Base-by-base conservation (phyloP, 257 asterid genomes). In the Solanum pimpinellifolium region DNA sequence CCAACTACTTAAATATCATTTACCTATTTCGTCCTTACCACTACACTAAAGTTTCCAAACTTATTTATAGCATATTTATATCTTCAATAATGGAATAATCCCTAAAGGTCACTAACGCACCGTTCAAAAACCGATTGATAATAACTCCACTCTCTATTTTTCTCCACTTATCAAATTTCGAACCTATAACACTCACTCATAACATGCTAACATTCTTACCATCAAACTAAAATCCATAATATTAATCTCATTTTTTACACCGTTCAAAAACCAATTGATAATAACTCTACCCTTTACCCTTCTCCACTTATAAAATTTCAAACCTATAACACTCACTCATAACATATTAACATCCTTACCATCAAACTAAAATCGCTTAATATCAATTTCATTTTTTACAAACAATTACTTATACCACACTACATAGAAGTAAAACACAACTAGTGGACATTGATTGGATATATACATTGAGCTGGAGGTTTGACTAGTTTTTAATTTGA, bases 401-500 rank as follows among this genome's bases (percentile, higher is more conserved):
- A 31, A 31, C 4, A 9, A 9, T 35, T 73, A 37, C 16, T 0
- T 37, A 6, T 20, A 59, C 8, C 21, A 59, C 66, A 20, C 21
- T 8, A 13, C 8, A 7, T 70, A 70, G 3, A 31, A 33, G 27
- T 35, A 33, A 72, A 72, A 37, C 29, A 21, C n/a, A 74, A 11
- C 52, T 10, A 6, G 31, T 11, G 14, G 81, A 37, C 49, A 20
- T 73, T 73, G 47, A 18, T 35, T 20, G 47, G 16, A 35, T 73
- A 42, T 4, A 42, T 25, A 14, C 23, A 12, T 14, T 25, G 84
- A 78, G 84, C 65, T 78, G 66, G 66, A 78, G 27, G 85, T 80
- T 80, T 80, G 85, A 80, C 85, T 47, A 80, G 68, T 27, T 70
- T 18, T 33, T 0, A 14, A 70, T 70, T 47, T 80, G 85, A 47